Evolutionary conservation across 208 protist species (phyloP), one percentile per base, ranked within the genome.

Genomic region (Crithidia mellificae): DNA sequence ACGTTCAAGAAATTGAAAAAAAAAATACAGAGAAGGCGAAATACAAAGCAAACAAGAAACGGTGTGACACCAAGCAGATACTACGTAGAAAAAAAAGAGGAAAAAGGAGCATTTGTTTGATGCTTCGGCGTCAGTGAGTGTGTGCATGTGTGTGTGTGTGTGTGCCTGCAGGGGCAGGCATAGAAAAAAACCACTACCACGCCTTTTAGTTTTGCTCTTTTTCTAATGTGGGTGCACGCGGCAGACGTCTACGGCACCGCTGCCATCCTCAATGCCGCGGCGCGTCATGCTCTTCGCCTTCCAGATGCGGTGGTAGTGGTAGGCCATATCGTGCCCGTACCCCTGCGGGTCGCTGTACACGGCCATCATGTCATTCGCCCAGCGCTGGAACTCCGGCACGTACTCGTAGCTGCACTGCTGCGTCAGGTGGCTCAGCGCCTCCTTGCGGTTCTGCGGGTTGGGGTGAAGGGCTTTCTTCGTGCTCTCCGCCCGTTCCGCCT

Each of bases 291-390:
- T 93, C 77, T 92, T 93, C 43, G 79, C 87, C 78, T 93, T 93
- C 87, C 85, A 92, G 72, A 95, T 95, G 58, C 90, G 90, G 72
- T 95, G 87, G 65, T 95, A 95, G 70, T 95, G 90, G 74, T 95
- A 95, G 19, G 90, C 85, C 90, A 95, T 95, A 50, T 95, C 90
- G 53, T 93, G 85, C 7, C 80, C 87, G 67, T 95, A 95, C 1
- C 78, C 85, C 56, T 91, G 81, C 32, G 88, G 88, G 57, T 96
- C 88, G 64, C 78, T 92, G 59, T 93, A 92, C 24, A 96, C 78
- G 1, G 91, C 91, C 86, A 96, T 90, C 87, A 96, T 93, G 50
- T 94, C 91, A 70, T 96, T 93, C 29, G 91, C 81, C 87, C 87
- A 92, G 17, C 91, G 91, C 78, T 96, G 91, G 71, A 96, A 96